Base-by-base conservation (phyloP, 2,329 filamentous ascomycete genomes). In the Alternaria sp. region DNA sequence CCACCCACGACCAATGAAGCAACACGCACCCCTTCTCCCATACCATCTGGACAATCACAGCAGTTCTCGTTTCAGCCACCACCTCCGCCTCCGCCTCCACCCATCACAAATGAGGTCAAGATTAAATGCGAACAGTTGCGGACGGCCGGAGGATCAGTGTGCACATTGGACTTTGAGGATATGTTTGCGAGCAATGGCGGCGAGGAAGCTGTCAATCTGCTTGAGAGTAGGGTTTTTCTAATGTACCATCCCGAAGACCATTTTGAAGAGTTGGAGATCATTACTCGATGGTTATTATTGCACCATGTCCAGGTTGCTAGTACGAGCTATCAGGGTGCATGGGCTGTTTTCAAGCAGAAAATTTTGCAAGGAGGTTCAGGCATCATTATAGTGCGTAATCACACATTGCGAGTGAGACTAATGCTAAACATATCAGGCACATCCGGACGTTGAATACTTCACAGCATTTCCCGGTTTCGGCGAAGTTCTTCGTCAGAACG, bases 381-480 rank as follows among this genome's bases (percentile, higher is more conserved):
- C 7, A 59, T 76, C 5, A 67, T 78, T 4, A 65, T 77, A 24
- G 73, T 74, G 64, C 63, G 63, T 16, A n/a, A 30, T 7, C 20
- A 18, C 26, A 7, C 26, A 7, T n/a, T 5, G 9, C 16, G 14
- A 9, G 11, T 8, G 8, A 43, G 11, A 11, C 2, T 16, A 9
- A 54, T 38, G 34, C 69, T 74, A 28, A 70, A 28, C 2, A 24
- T 20, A 8, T 1, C 42, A 71, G 80, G 46, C 54, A 63, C 67
- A 71, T 70, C 59, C 78, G 3, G 73, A 77, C 11, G 74, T 78
- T 34, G 71, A 72, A 2, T 54, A 54, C 3, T 73, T 76, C 18
- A 73, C 69, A 43, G 59, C 71, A 14, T 65, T 81, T 0, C 72
- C 75, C 6, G 65, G 65, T 1, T 72, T 81, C 22, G 70, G 77